These are phyloP conservation scores for Diddensiella caesifluorescens DNA, from an alignment of 805 yeast species.

Conservation along the genomic window DNA sequence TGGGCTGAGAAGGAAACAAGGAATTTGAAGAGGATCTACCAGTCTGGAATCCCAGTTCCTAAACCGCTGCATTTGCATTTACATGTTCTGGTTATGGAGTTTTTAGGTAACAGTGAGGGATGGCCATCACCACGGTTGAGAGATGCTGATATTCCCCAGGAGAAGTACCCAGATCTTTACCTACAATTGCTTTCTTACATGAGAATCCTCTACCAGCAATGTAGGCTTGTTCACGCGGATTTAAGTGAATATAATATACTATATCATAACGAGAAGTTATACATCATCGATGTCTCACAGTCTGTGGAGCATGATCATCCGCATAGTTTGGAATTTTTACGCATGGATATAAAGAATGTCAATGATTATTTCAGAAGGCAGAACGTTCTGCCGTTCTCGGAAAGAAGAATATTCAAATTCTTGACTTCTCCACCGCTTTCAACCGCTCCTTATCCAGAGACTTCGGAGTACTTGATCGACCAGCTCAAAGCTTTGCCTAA, in stretches of 20 bases:
- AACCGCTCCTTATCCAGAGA: conserved; percentile 30
- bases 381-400: conserved; percentile 73
- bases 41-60: conserved; percentile 86
- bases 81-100: conserved; percentile 94
- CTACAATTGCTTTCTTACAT: conserved; percentile 76
- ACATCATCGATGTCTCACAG: conserved; percentile 94
- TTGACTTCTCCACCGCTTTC: conserved; percentile 44
- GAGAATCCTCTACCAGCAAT: conserved; percentile 80
- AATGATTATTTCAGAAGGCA: conserved; percentile 79
- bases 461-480: conserved; percentile 24
- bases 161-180: conserved; percentile 63
- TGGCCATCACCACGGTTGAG: conserved; percentile 86
- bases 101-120: conserved; percentile 65
- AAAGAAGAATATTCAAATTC: conserved; percentile 73
- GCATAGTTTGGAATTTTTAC: conserved; percentile 84
- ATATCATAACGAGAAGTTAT: conserved; percentile 64
- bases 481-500: conserved; percentile 24
- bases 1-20: conserved; percentile 99
- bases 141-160: conserved; percentile 71
- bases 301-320: conserved; percentile 98
- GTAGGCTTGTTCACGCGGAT: conserved; percentile 94
- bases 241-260: conserved; percentile 91
- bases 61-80: conserved; percentile 83
- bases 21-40: conserved; percentile 74
- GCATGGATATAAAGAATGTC: conserved; percentile 97